Conservation (phyloP, 164 flowering plant species). For the Umbilicus rupestris region DNA sequence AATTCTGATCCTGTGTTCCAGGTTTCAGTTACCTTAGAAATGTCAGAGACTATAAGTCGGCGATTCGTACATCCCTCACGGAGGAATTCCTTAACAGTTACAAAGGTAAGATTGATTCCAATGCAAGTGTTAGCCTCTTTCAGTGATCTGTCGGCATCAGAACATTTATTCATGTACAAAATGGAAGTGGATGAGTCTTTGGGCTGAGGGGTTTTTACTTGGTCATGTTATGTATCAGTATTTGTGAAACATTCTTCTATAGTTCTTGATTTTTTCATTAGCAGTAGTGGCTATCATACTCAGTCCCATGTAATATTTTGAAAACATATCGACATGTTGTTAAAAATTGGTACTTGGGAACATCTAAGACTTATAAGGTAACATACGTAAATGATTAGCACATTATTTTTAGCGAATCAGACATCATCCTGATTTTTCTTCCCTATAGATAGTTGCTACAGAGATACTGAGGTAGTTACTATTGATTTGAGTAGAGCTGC, state of each 20-base stretch:
- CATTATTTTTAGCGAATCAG: too few relatives aligned
- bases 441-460: too few relatives aligned
- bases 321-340: too few relatives aligned
- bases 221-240: neutral
- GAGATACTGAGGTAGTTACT: too few relatives aligned
- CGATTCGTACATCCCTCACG: constrained; percentile 81
- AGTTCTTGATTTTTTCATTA: neutral
- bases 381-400: too few relatives aligned
- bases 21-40: constrained; percentile 84
- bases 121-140: neutral
- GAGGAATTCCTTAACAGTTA: constrained; percentile 69
- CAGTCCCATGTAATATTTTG: too few relatives aligned
- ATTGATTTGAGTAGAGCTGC: too few relatives aligned
- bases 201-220: neutral
- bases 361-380: too few relatives aligned
- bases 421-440: too few relatives aligned
- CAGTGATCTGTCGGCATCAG: neutral
- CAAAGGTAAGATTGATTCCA: constrained; percentile 46
- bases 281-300: neutral
- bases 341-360: too few relatives aligned
- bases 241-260: neutral
- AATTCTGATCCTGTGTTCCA: constrained; percentile 20
- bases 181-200: neutral
- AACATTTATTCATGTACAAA: neutral
- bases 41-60: constrained; percentile 65